These are phyloP conservation scores for Exophiala oligosperma DNA, from an alignment of 2,329 filamentous ascomycete species.

Conservation along the genomic window DNA sequence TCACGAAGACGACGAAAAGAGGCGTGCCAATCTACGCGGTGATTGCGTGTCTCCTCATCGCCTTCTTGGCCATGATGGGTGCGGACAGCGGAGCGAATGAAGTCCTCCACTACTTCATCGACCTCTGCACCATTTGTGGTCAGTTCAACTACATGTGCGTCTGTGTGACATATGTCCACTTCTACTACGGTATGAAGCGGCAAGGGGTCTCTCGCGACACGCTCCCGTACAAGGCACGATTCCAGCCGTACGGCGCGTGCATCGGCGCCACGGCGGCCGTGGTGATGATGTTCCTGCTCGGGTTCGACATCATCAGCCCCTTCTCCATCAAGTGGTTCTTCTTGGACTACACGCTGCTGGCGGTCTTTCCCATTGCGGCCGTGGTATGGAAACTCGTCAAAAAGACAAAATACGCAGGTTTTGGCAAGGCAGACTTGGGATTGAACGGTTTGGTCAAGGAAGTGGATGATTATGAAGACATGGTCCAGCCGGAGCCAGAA, in stretches of 20 bases:
- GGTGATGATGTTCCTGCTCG: constrained; percentile 42
- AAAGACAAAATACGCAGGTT: constrained; percentile 56
- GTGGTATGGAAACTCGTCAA: constrained; percentile 67
- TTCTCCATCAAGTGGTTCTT: constrained; percentile 69
- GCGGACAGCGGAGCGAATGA: constrained; percentile 61
- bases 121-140: constrained; percentile 33
- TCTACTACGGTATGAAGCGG: constrained; percentile 63
- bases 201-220: constrained; percentile 67
- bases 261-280: neutral
- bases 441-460: constrained; percentile 29
- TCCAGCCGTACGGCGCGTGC: constrained; percentile 58
- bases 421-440: constrained; percentile 58
- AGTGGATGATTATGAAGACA: constrained; percentile 32
- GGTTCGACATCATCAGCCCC: constrained; percentile 66
- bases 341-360: constrained; percentile 67
- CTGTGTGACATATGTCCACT: constrained; percentile 68
- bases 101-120: constrained; percentile 52
- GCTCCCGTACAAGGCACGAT: constrained; percentile 66
- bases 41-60: constrained; percentile 52
- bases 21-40: constrained; percentile 63
- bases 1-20: constrained; percentile 53
- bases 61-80: constrained; percentile 69
- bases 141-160: constrained; percentile 51
- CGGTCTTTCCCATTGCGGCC: constrained; percentile 65
- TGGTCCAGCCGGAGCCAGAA: neutral